Evolutionary conservation across 352 stramenopile species (phyloP), one percentile per base, ranked within the genome.

Genomic region (Elongisporangium senticosum): DNA sequence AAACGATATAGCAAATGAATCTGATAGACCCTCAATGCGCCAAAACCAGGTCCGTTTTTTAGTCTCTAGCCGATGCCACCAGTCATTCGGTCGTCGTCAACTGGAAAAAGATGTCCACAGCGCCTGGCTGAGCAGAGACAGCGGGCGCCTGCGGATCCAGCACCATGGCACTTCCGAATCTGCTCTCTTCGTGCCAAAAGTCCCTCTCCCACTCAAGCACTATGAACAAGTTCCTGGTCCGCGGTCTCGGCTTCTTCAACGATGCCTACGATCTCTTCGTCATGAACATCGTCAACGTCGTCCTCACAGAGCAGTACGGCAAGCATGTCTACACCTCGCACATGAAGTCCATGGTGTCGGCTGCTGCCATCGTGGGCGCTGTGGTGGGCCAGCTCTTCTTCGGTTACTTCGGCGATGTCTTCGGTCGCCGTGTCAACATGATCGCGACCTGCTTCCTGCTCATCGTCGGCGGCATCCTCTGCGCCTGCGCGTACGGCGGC

Each of bases 221-320:
- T 50, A 71, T 87, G 68, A 85, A 87, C 64, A 83, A 75, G 61
- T 87, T 86, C 43, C 55, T 89, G 17, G 66, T 91, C 13, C 77
- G 82, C 19, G 79, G 82, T 39, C 75, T 91, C 58, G 79, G 82
- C 56, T 90, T 90, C 69, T 90, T 82, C 68, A 87, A 87, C 51
- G 80, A 88, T 64, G 74, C 80, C 26, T 90, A 88, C 68, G 80
- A 90, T 39, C 75, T 90, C n/a, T 89, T 90, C 60, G 77, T 89
- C 54, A 88, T 90, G 78, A 90, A 90, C 61, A 67, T 91, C 14
- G 68, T 89, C 67, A 91, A 91, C 69, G 68, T 91, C 58, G 77
- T 91, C 57, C 79, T 91, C 53, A 80, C 75, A 15, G 77, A 91
- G 61, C 73, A 88, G 58, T 89, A 85, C 58, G 71, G 67, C 56